phyloP scores from a whole-genome alignment of 2,329 filamentous ascomycete genomes.

The Beauveria sp. region DNA sequence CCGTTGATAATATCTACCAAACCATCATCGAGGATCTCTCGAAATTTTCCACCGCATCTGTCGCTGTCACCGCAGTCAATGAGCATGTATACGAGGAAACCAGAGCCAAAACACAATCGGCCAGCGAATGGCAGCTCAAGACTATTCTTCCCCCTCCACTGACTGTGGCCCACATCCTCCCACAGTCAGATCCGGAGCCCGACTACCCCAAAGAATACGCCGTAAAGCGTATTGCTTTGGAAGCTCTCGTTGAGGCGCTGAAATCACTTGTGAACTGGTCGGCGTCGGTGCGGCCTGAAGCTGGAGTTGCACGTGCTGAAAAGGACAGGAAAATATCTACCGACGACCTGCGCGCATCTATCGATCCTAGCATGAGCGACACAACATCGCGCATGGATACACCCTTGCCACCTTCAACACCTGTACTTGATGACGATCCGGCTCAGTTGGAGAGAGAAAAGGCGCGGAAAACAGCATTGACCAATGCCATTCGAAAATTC shows the following conservation, averaged over 20 bases:
- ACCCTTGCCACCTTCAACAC: conserved; percentile 56
- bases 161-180: conserved; percentile 67
- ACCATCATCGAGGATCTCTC: conserved; percentile 89
- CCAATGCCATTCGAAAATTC: conserved; percentile 83
- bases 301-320: conserved; percentile 22
- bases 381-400: conserved; percentile 54
- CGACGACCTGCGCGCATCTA: conserved; percentile 47
- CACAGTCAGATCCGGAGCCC: conserved; percentile 51
- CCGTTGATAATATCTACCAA: conserved; percentile 96
- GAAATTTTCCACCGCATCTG: conserved; percentile 72
- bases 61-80: conserved; percentile 65
- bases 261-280: conserved; percentile 93
- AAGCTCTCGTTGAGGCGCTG: conserved; percentile 80
- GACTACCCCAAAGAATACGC: conserved; percentile 83
- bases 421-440: conserved; percentile 77
- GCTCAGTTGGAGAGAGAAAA: conserved; percentile 93
- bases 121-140: conserved; percentile 76
- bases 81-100: conserved; percentile 84
- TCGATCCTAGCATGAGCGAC: conserved; percentile 59
- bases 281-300: conserved; percentile 53
- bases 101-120: conserved; percentile 51
- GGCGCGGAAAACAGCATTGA: conserved; percentile 83
- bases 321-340: conserved; percentile 31
- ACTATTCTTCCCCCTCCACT: conserved; percentile 82
- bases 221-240: conserved; percentile 82